Base-by-base conservation (phyloP, 2,329 filamentous ascomycete species). In the Colletotrichum caudatum region DNA sequence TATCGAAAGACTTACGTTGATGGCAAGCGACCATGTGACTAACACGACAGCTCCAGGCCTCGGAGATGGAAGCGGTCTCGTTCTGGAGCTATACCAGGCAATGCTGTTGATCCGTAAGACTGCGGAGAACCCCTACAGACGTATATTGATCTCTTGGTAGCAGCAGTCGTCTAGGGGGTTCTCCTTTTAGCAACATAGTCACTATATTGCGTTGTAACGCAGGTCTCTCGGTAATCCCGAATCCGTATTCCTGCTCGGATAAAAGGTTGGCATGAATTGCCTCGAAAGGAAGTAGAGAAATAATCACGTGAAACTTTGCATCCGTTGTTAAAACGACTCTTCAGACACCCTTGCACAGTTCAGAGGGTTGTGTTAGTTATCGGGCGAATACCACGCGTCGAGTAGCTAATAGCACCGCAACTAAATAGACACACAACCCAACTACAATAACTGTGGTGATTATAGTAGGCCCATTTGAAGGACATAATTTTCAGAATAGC, bases 101-200 rank as follows among this genome's bases (percentile, higher is more conserved):
- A 88, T 89, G 74, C 91, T 86, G 71, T 91, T 91, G 78, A 90
- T 83, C 88, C 88, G 91, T 56, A 83, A 82, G 5, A 88, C 87
- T 8, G 87, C 88, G 76, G 88, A 87, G 85, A 85, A 86, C 48
- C 85, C 76, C 74, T 33, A 90, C 90, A 2, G 88, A 89, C 66
- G 86, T 90, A 7, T 11, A 11, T 2, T 11, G 8, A 1, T 39
- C 37, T 14, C 37, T 12, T 39, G 37, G 14, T 39, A 39, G 18
- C 0, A 48, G 20, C 8, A n/a, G 11, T n/a, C 20, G 0, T n/a
- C 20, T 48, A 4, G 18, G 9, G 11, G 9, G 4, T 23, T 23
- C 3, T 14, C n/a, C 46, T 50, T 5, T 12, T 23, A 23, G 9
- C 20, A 23, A 50, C 4, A 50, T 8, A 50, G n/a, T 50, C 3